These are phyloP conservation scores for Solanum piurae DNA, from an alignment of 257 asterid species.

Conservation along the genomic window DNA sequence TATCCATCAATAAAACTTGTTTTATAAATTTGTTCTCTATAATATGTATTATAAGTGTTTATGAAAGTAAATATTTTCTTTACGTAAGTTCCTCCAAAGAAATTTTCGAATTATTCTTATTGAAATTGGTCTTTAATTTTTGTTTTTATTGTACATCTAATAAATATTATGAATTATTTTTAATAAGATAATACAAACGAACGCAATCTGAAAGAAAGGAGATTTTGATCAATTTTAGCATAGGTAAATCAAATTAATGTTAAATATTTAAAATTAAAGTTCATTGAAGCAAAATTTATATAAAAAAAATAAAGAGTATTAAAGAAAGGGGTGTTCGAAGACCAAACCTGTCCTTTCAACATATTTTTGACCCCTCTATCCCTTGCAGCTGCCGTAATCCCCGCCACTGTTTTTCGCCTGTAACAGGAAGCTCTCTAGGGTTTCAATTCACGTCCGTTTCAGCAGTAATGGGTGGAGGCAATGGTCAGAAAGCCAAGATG, in stretches of 20 bases:
- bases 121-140: not conserved
- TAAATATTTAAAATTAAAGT: not conserved
- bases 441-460: not conserved
- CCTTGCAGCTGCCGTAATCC: not conserved
- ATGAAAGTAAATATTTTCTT: too few relatives aligned
- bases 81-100: too few relatives aligned
- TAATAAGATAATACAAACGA: not conserved
- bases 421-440: not conserved
- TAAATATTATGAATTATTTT: not conserved
- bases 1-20: too few relatives aligned
- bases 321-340: not conserved
- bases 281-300: not conserved
- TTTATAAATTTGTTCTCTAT: too few relatives aligned
- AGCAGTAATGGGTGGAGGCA: slow-evolving; percentile 69
- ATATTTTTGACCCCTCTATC: not conserved
- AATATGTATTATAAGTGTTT: too few relatives aligned
- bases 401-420: not conserved
- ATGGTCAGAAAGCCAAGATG: slow-evolving; percentile 73
- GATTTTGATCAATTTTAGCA: not conserved
- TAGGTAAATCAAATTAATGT: not conserved
- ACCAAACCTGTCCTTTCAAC: not conserved
- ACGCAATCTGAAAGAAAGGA: not conserved
- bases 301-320: not conserved
- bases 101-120: too few relatives aligned
- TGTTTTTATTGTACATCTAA: too few relatives aligned